Percentiles rank a stretch among this genome's conserved stretches.
These are phyloP conservation scores for Phragmites australis DNA, from an alignment of 176 grass and related monocot species.

Conservation along the genomic window DNA sequence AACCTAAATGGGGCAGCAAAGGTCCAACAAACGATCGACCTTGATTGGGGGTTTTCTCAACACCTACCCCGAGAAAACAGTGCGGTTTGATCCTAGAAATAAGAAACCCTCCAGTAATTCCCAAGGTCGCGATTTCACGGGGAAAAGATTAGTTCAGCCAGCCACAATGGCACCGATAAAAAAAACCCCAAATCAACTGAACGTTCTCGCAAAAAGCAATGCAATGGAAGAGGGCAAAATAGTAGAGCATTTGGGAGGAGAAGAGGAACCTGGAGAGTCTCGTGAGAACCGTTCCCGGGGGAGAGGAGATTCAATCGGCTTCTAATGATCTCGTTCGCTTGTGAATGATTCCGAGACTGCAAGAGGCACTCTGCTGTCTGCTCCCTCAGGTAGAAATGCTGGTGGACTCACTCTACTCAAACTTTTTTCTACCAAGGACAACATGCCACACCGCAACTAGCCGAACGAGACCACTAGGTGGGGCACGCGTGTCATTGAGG, in stretches of 20 bases:
- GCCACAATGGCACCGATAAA: no score
- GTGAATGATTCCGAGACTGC: no score
- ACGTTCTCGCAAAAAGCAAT: not conserved
- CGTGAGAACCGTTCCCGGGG: not conserved
- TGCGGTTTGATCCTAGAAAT: not conserved
- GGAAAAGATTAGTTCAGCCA: not conserved
- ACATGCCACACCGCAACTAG: no score
- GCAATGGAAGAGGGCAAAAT: not conserved
- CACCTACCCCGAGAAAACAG: not conserved
- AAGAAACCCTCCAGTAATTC: not conserved
- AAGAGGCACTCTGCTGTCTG: no score
- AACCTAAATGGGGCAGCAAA: no score
- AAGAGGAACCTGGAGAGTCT: not conserved
- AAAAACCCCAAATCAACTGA: not conserved
- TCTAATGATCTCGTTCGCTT: no score
- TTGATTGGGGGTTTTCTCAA: not conserved
- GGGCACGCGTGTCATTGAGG: no score
- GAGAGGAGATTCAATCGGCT: not conserved
- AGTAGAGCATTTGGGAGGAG: not conserved
- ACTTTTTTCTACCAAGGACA: no score
- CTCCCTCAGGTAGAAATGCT: no score
- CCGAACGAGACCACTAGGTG: no score
- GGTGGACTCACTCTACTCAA: no score
- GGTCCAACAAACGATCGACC: not conserved
- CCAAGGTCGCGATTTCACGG: not conserved